Evolutionary conservation across 2,329 filamentous ascomycete genomes (phyloP).

Genomic region (Aureobasidium sp.): DNA sequence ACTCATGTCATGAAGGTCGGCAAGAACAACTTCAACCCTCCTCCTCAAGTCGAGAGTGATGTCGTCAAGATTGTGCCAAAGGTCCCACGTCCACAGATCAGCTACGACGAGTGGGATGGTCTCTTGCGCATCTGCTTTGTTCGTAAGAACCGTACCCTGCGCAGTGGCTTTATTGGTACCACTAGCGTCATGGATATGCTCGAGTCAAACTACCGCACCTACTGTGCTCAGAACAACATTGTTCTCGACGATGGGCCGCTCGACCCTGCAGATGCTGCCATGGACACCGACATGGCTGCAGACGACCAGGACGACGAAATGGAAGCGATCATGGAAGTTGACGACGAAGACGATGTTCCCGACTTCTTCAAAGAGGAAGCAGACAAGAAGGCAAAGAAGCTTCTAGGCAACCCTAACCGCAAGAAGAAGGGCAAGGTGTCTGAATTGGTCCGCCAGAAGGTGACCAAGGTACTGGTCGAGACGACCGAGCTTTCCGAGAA

Average conservation of each 20-base stretch:
- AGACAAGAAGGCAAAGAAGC: conserved; percentile 47
- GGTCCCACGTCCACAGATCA: conserved; percentile 73
- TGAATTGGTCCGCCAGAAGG: conserved; percentile 76
- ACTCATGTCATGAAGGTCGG: conserved; percentile 82
- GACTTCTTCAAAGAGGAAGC: conserved; percentile 69
- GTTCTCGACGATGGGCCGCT: conserved; percentile 58
- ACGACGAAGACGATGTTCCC: conserved; percentile 63
- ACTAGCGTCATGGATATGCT: conserved; percentile 74
- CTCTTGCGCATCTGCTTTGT: conserved; percentile 74
- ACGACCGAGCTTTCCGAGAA: conserved; percentile 73
- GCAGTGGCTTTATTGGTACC: conserved; percentile 72
- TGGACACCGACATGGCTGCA: conserved; percentile 38
- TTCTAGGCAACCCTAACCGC: conserved; percentile 42
- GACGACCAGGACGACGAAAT: conserved; percentile 33
- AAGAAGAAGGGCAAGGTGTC: conserved; percentile 73
- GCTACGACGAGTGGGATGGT: conserved; percentile 93
- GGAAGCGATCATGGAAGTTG: conserved; percentile 44
- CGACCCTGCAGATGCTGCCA: conserved; percentile 30
- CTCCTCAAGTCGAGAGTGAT: conserved; percentile 83
- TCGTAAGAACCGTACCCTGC: conserved; percentile 82
- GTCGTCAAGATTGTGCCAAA: conserved; percentile 89
- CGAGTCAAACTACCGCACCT: conserved; percentile 82
- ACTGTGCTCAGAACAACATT: conserved; percentile 80
- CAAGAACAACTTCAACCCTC: conserved; percentile 92
- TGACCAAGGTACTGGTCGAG: conserved; percentile 73